These are phyloP conservation scores for Gryganskiella cystojenkinii DNA, from an alignment of 192 early-diverging fungal genomes.

Conservation along the genomic window DNA sequence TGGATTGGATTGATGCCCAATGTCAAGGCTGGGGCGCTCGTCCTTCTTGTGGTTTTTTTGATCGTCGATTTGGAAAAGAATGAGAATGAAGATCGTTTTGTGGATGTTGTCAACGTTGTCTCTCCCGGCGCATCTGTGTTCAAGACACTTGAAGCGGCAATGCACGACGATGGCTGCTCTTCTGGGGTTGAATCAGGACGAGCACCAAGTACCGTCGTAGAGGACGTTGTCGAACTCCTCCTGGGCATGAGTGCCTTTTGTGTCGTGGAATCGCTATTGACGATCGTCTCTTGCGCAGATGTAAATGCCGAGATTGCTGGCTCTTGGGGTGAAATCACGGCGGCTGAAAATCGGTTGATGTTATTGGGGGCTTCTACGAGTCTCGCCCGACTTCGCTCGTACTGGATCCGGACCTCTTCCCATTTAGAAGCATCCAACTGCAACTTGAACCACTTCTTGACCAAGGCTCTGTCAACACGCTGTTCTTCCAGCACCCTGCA, in stretches of 20 bases:
- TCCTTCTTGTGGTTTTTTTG: not conserved
- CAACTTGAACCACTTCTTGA: conserved; percentile 20
- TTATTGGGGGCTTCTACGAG: conserved; percentile 14
- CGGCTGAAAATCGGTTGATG: conserved; percentile 9
- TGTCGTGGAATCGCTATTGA: not conserved
- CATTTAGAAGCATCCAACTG: conserved; percentile 29
- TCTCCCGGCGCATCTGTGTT: no score
- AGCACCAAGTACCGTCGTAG: no score
- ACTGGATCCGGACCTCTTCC: conserved; percentile 30
- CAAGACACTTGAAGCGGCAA: no score
- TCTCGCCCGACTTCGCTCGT: conserved; percentile 16
- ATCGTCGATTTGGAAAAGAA: not conserved
- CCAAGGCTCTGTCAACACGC: not conserved
- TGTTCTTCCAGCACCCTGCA: not conserved
- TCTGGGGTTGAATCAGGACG: not conserved
- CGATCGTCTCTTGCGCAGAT: not conserved
- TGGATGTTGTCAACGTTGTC: no score
- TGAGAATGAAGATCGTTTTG: no score
- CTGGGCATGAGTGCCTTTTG: no score
- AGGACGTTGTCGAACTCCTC: no score
- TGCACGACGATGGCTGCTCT: no score
- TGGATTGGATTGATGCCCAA: not conserved
- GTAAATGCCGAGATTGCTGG: no score
- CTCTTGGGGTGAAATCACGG: no score
- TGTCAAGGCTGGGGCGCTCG: not conserved